These are phyloP conservation scores for Leccinum pellstonianum DNA, from an alignment of 768 basidiomycete genomes.

Conservation along the genomic window DNA sequence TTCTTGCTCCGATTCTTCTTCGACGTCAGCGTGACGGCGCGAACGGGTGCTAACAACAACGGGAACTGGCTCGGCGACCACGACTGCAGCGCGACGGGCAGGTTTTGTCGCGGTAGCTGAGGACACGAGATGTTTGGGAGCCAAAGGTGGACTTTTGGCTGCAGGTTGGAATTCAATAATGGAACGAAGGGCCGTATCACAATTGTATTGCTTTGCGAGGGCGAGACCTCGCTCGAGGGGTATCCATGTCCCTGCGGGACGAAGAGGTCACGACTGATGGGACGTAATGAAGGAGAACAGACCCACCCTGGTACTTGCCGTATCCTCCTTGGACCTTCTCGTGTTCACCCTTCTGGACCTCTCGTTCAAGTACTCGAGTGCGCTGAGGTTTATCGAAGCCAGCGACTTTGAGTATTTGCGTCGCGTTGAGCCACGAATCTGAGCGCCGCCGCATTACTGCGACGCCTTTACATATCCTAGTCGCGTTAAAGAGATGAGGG, in stretches of 20 bases:
- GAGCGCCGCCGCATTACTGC: conserved; percentile 97
- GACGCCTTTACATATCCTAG: conserved; percentile 91
- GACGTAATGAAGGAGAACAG: conserved; percentile 8
- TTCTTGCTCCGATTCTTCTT: conserved; percentile 63
- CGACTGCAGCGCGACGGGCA: conserved; percentile 25
- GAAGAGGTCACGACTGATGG: background rate
- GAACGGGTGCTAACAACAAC: conserved; percentile 52
- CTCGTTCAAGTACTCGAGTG: conserved; percentile 94
- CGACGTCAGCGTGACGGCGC: conserved; percentile 47
- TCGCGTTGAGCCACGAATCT: conserved; percentile 98
- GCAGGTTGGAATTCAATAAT: conserved; percentile 93
- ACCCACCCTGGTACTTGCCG: conserved; percentile 96
- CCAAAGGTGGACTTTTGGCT: conserved; percentile 88
- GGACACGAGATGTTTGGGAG: conserved; percentile 93
- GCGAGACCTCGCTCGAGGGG: conserved; percentile 87
- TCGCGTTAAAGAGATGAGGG: conserved; percentile 40
- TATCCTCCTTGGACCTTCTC: conserved; percentile 99
- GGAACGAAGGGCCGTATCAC: conserved; percentile 80
- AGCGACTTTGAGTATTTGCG: conserved; percentile 97
- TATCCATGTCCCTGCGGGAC: conserved; percentile 90
- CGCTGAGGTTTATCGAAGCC: conserved; percentile 99
- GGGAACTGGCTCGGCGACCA: conserved; percentile 17
- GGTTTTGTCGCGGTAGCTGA: conserved; percentile 44
- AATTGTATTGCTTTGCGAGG: conserved; percentile 91
- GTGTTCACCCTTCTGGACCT: conserved; percentile 98